These are phyloP conservation scores for Cladosporium sphaerospermum DNA, from an alignment of 2,329 filamentous ascomycete species.

Conservation along the genomic window DNA sequence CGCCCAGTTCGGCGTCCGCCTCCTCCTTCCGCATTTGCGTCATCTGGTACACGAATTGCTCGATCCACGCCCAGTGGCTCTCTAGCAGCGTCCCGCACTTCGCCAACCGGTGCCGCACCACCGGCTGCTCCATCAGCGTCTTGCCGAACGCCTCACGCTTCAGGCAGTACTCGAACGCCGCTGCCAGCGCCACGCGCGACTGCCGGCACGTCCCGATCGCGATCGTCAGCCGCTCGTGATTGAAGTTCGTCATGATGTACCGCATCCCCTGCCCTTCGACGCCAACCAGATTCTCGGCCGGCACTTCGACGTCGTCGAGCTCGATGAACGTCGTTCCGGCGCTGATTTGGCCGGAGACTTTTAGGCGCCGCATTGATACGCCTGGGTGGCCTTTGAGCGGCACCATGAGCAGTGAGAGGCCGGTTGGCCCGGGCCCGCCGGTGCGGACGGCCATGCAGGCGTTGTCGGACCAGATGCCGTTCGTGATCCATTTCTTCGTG, in stretches of 20 bases:
- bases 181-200: conserved; percentile 53
- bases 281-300: conserved; percentile 63
- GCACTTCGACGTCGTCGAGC: conserved; percentile 67
- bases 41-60: conserved; percentile 65
- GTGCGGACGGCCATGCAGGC: conserved; percentile 68
- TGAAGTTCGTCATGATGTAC: conserved; percentile 58
- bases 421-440: conserved; percentile 56
- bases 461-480: conserved; percentile 64
- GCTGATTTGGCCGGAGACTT: conserved; percentile 58
- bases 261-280: conserved; percentile 65
- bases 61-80: conserved; percentile 65
- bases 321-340: conserved; percentile 71
- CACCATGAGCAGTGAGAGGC: conserved; percentile 62
- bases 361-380: conserved; percentile 61
- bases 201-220: conserved; percentile 58
- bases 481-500: conserved; percentile 76
- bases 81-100: conserved; percentile 64
- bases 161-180: conserved; percentile 57
- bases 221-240: conserved; percentile 67
- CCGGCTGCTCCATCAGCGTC: conserved; percentile 65
- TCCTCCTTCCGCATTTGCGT: conserved; percentile 52
- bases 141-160: conserved; percentile 64
- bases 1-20: conserved; percentile 61
- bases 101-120: conserved; percentile 66
- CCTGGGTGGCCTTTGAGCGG: conserved; percentile 62